A percentile compares a stretch with the other conserved stretches of the same genome.
Evolutionary conservation across 139 green algal species (phyloP).

Genomic region (Picochlorum sp.): DNA sequence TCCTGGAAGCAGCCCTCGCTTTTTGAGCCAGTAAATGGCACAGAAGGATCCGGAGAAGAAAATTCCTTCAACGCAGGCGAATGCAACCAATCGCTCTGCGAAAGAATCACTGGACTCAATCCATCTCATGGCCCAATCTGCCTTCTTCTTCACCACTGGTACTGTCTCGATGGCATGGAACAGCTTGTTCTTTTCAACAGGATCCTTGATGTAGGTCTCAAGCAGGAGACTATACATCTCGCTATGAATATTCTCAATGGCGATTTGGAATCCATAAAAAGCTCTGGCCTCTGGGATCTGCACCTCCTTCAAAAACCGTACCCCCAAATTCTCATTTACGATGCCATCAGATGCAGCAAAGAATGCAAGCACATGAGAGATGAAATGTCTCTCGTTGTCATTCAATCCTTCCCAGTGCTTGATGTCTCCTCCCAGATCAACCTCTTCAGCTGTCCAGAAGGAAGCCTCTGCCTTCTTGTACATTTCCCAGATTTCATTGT

Average conservation of each 20-base stretch:
- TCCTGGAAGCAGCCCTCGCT: conserved; percentile 83
- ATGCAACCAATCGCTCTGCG: conserved; percentile 89
- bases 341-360: conserved; percentile 97
- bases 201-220: conserved; percentile 96
- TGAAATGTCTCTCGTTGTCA: conserved; percentile 88
- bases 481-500: conserved; percentile 79
- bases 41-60: conserved; percentile 98
- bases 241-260: conserved; percentile 99
- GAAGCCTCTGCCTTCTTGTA: conserved; percentile 95
- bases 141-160: conserved; percentile 85
- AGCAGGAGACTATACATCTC: conserved; percentile 99
- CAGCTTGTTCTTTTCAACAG: conserved; percentile 55
- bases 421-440: conserved; percentile 88
- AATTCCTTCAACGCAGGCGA: conserved; percentile 96
- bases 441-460: conserved; percentile 96
- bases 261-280: conserved; percentile 99
- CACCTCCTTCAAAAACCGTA: conserved; percentile 92
- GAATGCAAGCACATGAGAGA: conserved; percentile 95
- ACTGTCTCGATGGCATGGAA: conserved; percentile 95
- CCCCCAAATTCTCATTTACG: conserved; percentile 93
- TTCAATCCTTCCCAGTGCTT: conserved; percentile 87
- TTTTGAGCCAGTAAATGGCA: conserved; percentile 99
- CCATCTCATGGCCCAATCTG: conserved; percentile 96
- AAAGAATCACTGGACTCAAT: conserved; percentile 67
- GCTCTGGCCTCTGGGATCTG: conserved; percentile 90